Evolutionary conservation across 768 basidiomycete species (phyloP), one percentile per base, ranked within the genome.

Genomic region (Scleroderma bovista): DNA sequence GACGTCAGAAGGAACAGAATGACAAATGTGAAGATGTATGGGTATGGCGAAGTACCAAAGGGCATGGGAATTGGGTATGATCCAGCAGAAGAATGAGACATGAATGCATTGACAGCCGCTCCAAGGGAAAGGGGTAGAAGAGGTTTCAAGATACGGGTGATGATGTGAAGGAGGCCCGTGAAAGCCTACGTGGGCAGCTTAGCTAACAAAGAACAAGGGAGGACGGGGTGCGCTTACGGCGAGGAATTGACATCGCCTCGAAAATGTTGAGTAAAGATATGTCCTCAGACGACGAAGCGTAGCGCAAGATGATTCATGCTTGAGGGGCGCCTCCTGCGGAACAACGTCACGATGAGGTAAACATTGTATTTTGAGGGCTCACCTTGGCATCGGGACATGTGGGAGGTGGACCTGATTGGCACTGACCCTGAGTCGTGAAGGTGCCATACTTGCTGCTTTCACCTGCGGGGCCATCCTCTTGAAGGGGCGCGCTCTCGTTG

Each of bases 81-180:
- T 12, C 26, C 17, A 7, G 17, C 16, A 26, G 55, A 23, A 10
- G 48, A 22, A 15, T 54, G 52, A 6, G 65, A 50, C 15, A 58
- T 29, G 38, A 66, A 58, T 32, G 51, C 44, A 17, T 55, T 51
- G 22, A 68, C 39, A 3, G 62, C 53, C 33, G 77, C 66, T 16
- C 86, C 88, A 22, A 94, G 74, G 0, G 82, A 75, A 45, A 84
- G 69, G 1, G 93, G 93, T 51, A 89, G 68, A 5, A 80, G 69
- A 17, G 84, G 66, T 58, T 88, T 92, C 52, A 94, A 77, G n/a
- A 84, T 66, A 26, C 94, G 87, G 29, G 84, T 86, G 34, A 89
- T 52, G 22, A 87, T 56, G 37, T 97, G 72, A 48, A 94, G 72
- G 29, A 83, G 20, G 33, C 90, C 71, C 63, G 92, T 93, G 7